A percentile compares a stretch with the other conserved stretches of the same genome.
These are phyloP conservation scores for Wickerhamiella cacticola DNA, from an alignment of 805 yeast species.

Conservation along the genomic window DNA sequence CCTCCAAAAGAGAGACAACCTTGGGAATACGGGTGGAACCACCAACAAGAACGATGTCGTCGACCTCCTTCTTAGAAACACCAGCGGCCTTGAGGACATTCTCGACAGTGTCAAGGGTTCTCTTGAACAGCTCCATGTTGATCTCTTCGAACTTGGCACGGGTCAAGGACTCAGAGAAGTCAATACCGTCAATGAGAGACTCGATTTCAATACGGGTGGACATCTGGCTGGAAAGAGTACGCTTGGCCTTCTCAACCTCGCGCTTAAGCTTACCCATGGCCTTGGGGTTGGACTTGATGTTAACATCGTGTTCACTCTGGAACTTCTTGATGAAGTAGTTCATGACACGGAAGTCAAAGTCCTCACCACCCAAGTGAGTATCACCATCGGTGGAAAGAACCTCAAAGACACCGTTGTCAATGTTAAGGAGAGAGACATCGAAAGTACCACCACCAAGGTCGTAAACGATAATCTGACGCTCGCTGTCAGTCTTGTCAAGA, in stretches of 20 bases:
- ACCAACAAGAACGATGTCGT: conserved; percentile 95
- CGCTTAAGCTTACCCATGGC: conserved; percentile 90
- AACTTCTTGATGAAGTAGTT: conserved; percentile 71
- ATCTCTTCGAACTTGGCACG: conserved; percentile 98
- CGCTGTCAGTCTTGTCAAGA: conserved; percentile 63
- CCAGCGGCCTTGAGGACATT: conserved; percentile 91
- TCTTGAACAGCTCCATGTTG: conserved; percentile 84
- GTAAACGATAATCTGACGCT: conserved; percentile 81
- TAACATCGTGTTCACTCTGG: conserved; percentile 86
- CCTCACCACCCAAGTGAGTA: conserved; percentile 97
- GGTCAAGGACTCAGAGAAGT: conserved; percentile 86
- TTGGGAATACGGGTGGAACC: conserved; percentile 99
- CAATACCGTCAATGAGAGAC: conserved; percentile 87
- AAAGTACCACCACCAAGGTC: conserved; percentile 98
- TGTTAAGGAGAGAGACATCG: conserved; percentile 77
- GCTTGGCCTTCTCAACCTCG: conserved; percentile 96
- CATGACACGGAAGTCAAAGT: conserved; percentile 80
- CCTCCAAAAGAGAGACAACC: conserved; percentile 85
- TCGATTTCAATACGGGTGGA: conserved; percentile 94
- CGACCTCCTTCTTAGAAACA: conserved; percentile 71
- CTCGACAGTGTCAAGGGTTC: conserved; percentile 91
- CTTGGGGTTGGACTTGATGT: conserved; percentile 67
- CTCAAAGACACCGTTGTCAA: conserved; percentile 86
- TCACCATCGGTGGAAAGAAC: conserved; percentile 93
- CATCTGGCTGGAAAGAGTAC: conserved; percentile 89